A percentile compares a stretch with the other conserved stretches of the same genome.
These are phyloP conservation scores for Diaporthe velutina DNA, from an alignment of 2,329 filamentous ascomycete species.

Conservation along the genomic window DNA sequence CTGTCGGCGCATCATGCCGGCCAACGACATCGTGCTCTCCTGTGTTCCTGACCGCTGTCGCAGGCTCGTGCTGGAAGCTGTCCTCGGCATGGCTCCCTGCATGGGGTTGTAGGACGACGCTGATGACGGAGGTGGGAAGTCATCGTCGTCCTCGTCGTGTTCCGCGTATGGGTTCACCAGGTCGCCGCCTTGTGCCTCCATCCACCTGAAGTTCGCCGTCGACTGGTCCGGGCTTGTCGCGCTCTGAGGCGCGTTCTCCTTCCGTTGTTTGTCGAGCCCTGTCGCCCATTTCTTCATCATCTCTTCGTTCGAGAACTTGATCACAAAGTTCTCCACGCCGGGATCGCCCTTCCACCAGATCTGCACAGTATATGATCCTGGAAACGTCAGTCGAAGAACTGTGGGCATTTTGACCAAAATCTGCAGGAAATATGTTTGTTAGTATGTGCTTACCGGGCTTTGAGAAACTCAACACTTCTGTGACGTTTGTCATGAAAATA, in stretches of 20 bases:
- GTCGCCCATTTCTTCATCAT: conserved; percentile 92
- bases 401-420: not conserved
- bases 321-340: conserved; percentile 94
- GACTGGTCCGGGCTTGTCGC: conserved; percentile 60
- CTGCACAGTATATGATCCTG: conserved; percentile 93
- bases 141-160: conserved; percentile 73
- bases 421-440: not conserved
- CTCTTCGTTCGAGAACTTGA: conserved; percentile 93
- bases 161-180: conserved; percentile 87
- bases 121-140: conserved; percentile 46
- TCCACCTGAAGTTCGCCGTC: conserved; percentile 84
- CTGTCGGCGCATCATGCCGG: conserved; percentile 65
- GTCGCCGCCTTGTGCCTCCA: conserved; percentile 73
- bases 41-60: conserved; percentile 82
- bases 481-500: conserved; percentile 99
- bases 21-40: conserved; percentile 74
- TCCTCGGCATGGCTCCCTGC: conserved; percentile 67
- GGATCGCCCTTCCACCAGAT: conserved; percentile 99
- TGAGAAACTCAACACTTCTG: conserved; percentile 87
- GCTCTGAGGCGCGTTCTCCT: conserved; percentile 67
- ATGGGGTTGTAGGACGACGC: conserved; percentile 44
- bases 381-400: conserved; percentile 46
- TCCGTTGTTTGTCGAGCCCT: conserved; percentile 82
- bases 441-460: conserved; percentile 80
- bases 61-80: conserved; percentile 80